Evolutionary conservation across 2,329 filamentous ascomycete species (phyloP), one percentile per base, ranked within the genome.

Genomic region (Simplicillium sp.): DNA sequence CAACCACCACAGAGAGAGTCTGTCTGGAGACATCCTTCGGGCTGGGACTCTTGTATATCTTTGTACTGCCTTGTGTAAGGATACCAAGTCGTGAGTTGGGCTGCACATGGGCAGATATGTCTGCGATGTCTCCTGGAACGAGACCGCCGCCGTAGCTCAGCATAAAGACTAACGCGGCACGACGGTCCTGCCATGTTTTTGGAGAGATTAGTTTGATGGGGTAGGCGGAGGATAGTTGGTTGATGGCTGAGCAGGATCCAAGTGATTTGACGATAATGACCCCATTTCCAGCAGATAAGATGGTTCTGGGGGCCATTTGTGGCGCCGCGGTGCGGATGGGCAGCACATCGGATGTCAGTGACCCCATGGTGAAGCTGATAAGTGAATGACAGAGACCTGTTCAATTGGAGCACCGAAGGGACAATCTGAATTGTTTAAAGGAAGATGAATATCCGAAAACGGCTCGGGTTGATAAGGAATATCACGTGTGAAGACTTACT

Each of bases 141-240:
- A 94, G 75, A 4, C 88, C 88, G 38, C 88, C 88, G 39, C 88
- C 88, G 56, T 94, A 94, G 1, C 86, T 90, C 40, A 95, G 74
- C 33, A 94, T 70, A 55, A 92, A 94, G 25, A 90, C 77, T 28
- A 87, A 77, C 9, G 86, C 70, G 36, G 82, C 81, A 46, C 71
- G 67, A 40, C 77, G 68, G 34, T 75, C 66, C 36, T 72, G 70
- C 9, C 77, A 66, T 6, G 80, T 75, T 15, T 79, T 70, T 4
- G 87, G 84, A 0, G 85, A 81, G 46, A 95, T 82, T 44, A 95
- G 74, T 61, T 95, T 95, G 35, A 95, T 71, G 2, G 88, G 88
- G 54, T 94, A 95, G 58, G 89, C 84, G 57, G 88, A 94, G 29
- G 80, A 79, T 45, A 90, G 75, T 42, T 77, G 74, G 28, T 90